A percentile compares a stretch with the other conserved stretches of the same genome.
phyloP scores from a whole-genome alignment of 805 yeast species.

The Saccharomycopsis amapae region DNA sequence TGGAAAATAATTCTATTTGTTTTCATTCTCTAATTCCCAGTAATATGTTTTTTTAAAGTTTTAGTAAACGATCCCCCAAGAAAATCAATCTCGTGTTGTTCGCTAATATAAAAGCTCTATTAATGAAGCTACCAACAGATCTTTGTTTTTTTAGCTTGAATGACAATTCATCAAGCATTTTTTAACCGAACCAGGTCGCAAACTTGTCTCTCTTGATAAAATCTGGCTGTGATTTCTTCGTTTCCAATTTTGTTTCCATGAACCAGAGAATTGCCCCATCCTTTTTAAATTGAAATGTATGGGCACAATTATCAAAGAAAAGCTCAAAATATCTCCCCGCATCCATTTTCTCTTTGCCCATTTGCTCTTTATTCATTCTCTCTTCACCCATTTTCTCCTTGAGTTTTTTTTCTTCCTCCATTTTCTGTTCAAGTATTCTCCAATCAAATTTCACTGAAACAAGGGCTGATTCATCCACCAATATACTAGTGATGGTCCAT shows the following conservation, averaged over 20 bases:
- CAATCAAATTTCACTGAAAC: neutral
- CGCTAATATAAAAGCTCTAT: neutral
- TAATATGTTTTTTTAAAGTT: too few relatives aligned
- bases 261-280: neutral
- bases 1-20: neutral
- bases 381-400: neutral
- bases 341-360: neutral
- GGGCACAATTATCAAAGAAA: neutral
- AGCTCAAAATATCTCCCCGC: neutral
- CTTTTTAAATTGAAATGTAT: neutral
- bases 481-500: neutral
- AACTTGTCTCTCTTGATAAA: neutral
- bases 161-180: neutral
- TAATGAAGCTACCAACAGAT: neutral
- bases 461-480: neutral
- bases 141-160: neutral
- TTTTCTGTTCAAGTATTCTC: neutral
- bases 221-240: neutral
- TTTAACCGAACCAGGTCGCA: neutral
- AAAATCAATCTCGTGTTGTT: neutral
- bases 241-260: neutral
- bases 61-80: neutral
- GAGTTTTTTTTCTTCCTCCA: neutral
- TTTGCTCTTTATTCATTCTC: neutral
- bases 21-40: neutral